phyloP scores from a whole-genome alignment of 345 rosid genomes.

The Aurinia saxatilis region DNA sequence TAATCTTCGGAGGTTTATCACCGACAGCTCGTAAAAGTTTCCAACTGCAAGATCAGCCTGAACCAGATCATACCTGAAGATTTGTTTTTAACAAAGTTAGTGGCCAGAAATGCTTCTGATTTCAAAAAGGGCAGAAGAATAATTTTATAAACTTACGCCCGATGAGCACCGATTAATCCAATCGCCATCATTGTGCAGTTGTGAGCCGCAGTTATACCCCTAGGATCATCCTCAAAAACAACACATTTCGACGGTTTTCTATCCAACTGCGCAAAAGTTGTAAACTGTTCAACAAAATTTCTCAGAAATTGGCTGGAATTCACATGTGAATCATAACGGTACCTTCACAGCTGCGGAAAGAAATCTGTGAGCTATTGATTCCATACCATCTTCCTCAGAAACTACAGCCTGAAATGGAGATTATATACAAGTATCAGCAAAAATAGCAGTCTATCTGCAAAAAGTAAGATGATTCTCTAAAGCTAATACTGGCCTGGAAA shows the following conservation, averaged over 20 bases:
- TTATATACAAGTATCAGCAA: constrained; percentile 6
- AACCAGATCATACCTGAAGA: constrained; percentile 75
- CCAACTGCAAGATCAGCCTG: constrained; percentile 93
- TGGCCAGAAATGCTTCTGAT: background rate
- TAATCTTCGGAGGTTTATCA: constrained; percentile 83
- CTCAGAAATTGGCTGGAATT: background rate
- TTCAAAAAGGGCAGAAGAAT: background rate
- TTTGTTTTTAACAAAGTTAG: constrained; percentile 9
- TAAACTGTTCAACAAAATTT: background rate
- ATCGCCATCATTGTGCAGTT: constrained; percentile 98
- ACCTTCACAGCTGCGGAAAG: constrained; percentile 96
- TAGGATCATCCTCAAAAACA: constrained; percentile 89
- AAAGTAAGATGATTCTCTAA: background rate
- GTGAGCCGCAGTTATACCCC: constrained; percentile 90
- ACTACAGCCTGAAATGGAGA: constrained; percentile 57
- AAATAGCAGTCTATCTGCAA: background rate
- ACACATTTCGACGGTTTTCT: constrained; percentile 93
- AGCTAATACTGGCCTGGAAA: constrained; percentile 58
- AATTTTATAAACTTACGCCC: constrained; percentile 51
- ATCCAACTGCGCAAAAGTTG: constrained; percentile 54
- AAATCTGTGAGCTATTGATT: constrained; percentile 84
- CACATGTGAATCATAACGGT: background rate
- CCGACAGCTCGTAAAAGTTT: constrained; percentile 76
- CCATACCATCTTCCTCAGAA: constrained; percentile 97
- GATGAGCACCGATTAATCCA: constrained; percentile 79